These are phyloP conservation scores for Zygotorulaspora mrakii DNA, from an alignment of 1,139 yeast genomes.

Conservation along the genomic window DNA sequence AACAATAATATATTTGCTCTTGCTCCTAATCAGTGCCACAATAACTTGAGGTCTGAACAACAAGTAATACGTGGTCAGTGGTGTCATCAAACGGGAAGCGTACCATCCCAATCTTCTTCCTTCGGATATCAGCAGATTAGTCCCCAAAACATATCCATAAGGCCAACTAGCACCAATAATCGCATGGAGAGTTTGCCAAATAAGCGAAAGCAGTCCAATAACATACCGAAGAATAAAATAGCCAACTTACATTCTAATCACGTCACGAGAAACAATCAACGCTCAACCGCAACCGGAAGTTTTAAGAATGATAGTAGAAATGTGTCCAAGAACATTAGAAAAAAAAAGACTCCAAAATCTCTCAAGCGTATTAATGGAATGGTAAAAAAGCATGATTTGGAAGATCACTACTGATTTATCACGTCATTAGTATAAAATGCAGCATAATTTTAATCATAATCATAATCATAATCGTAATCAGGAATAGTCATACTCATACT, in stretches of 20 bases:
- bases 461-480: too few species aligned
- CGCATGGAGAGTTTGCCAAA: neutral
- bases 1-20: too few species aligned
- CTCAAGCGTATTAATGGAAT: conserved; percentile 28
- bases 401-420: conserved; percentile 8
- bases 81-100: neutral
- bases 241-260: neutral
- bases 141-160: neutral
- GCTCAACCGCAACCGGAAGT: neutral
- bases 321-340: neutral
- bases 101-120: neutral
- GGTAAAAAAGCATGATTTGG: conserved; percentile 28
- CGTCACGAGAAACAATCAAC: neutral
- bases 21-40: too few species aligned
- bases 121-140: neutral
- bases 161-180: neutral
- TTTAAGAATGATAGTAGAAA: too few species aligned
- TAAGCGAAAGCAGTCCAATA: neutral
- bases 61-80: neutral
- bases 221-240: neutral
- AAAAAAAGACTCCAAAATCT: conserved; percentile 25
- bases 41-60: neutral
- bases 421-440: too few species aligned
- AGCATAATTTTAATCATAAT: too few species aligned
- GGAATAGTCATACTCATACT: too few species aligned